These are phyloP conservation scores for Crassisporium funariophilum DNA, from an alignment of 768 basidiomycete species.

Conservation along the genomic window DNA sequence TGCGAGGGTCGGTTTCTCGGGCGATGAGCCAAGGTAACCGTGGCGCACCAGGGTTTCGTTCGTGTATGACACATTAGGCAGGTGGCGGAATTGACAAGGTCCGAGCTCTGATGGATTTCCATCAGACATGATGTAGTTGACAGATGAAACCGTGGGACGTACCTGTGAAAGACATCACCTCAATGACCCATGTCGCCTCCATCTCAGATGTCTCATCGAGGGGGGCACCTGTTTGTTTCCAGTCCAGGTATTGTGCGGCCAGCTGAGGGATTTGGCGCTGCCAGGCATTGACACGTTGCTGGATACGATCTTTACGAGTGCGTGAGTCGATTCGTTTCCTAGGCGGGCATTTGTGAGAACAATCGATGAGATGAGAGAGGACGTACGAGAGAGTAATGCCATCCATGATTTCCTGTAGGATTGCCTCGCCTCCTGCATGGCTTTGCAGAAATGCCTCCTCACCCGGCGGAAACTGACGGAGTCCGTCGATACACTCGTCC, in stretches of 20 bases:
- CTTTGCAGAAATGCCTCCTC: neutral
- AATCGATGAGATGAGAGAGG: neutral
- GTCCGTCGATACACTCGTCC: neutral
- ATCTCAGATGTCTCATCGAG: too few species aligned
- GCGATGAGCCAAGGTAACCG: slow-evolving; percentile 3
- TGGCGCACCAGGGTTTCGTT: neutral
- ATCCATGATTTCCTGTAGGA: neutral
- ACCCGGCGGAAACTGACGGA: neutral
- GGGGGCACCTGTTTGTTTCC: neutral
- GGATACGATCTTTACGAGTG: neutral
- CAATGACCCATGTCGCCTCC: neutral
- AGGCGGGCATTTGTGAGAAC: neutral
- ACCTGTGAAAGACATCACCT: neutral
- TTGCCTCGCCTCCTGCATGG: neutral
- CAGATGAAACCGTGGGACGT: too few species aligned
- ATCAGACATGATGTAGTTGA: too few species aligned
- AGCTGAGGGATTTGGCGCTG: neutral
- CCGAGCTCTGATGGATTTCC: too few species aligned
- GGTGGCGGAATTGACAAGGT: neutral
- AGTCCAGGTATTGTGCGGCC: neutral
- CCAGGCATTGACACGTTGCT: neutral
- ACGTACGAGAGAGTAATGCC: neutral
- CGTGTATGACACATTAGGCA: neutral
- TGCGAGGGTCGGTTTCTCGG: slow-evolving; percentile 1
- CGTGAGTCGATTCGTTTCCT: neutral